A percentile compares a stretch with the other conserved stretches of the same genome.
Conservation (phyloP, 2,329 filamentous ascomycete genomes). For the Apiospora phragmitis region DNA sequence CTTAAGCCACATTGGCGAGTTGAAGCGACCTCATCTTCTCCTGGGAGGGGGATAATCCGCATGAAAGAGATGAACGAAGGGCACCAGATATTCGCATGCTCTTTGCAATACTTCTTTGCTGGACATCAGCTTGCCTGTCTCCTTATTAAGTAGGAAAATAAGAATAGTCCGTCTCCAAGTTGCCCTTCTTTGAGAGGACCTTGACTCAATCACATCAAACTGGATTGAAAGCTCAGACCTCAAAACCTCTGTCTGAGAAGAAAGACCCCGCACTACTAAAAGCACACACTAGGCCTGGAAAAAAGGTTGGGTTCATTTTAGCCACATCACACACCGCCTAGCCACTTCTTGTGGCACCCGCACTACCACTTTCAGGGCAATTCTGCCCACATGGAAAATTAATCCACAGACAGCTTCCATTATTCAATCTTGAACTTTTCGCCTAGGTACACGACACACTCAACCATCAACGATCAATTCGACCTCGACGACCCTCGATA, state of each 20-base stretch:
- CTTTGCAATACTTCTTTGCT: background rate
- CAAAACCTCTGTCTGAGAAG: background rate
- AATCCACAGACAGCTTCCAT: slow-evolving; percentile 23
- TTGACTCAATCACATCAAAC: background rate
- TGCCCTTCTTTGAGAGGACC: background rate
- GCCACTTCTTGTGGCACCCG: background rate
- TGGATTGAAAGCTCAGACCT: background rate
- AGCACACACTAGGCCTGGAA: background rate
- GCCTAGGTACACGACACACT: slow-evolving; percentile 2
- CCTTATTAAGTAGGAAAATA: background rate
- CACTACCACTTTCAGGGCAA: slow-evolving; percentile 7
- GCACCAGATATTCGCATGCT: background rate
- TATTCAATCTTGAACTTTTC: slow-evolving; percentile 13
- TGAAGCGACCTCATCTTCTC: background rate
- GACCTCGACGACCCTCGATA: slow-evolving; percentile 18
- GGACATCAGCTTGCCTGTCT: background rate
- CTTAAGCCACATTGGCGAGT: background rate
- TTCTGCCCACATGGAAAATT: slow-evolving; percentile 38
- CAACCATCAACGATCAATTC: slow-evolving; percentile 24
- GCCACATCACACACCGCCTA: background rate
- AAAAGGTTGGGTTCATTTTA: background rate
- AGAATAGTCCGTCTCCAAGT: background rate
- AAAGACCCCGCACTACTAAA: background rate
- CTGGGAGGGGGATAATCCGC: background rate
- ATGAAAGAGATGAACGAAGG: background rate